Conservation (phyloP, 2,329 filamentous ascomycete species). For the Phaeoacremonium minimum region DNA sequence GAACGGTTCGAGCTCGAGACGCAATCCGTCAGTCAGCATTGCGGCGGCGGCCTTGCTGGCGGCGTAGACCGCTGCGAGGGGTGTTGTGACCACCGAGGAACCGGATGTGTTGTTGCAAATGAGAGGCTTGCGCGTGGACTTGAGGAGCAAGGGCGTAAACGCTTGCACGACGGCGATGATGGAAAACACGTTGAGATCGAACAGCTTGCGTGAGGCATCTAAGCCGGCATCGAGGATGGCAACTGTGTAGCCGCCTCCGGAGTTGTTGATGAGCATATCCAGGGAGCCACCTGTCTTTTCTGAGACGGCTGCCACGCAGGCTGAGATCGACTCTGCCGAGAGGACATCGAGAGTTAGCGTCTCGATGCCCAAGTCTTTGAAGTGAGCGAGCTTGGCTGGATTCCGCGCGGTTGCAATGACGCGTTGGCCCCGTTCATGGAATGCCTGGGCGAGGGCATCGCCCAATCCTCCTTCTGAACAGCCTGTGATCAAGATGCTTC, state of each 20-base stretch:
- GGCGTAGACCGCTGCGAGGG: constrained; percentile 34
- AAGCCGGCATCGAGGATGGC: constrained; percentile 26
- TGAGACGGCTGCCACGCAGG: constrained; percentile 23
- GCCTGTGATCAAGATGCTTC: constrained; percentile 28
- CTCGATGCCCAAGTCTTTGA: constrained; percentile 25
- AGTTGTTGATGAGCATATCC: constrained; percentile 40
- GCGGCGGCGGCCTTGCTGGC: constrained; percentile 36
- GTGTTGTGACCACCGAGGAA: constrained; percentile 27
- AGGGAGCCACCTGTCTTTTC: constrained; percentile 28
- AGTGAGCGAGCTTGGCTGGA: constrained; percentile 22
- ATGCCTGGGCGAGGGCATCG: constrained; percentile 30
- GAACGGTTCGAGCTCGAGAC: constrained; percentile 31
- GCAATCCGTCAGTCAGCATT: constrained; percentile 31
- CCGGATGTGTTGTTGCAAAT: constrained; percentile 30
- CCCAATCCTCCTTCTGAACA: constrained; percentile 34
- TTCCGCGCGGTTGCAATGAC: constrained; percentile 36
- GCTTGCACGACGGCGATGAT: constrained; percentile 30
- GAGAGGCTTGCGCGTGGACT: constrained; percentile 17
- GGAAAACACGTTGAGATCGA: constrained; percentile 33
- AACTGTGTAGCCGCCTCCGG: constrained; percentile 24
- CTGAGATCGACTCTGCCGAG: constrained; percentile 22
- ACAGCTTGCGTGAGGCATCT: constrained; percentile 20
- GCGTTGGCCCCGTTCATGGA: constrained; percentile 27
- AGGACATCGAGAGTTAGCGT: constrained; percentile 36
- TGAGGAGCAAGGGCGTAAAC: constrained; percentile 30